Conservation (phyloP, 768 basidiomycete genomes). For the Phylloporus sp. region DNA sequence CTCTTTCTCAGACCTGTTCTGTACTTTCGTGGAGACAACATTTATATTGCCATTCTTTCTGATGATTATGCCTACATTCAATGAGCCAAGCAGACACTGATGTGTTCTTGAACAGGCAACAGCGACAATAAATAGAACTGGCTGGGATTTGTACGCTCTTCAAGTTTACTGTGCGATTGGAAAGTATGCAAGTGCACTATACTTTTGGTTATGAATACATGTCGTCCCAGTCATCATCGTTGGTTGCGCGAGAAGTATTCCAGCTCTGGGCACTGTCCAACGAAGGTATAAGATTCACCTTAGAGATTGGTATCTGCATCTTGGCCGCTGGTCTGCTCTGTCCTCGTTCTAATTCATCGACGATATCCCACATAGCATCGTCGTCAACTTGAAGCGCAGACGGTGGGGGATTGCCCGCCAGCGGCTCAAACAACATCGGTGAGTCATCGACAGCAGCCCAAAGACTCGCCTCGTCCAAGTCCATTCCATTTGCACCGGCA, state of each 20-base stretch:
- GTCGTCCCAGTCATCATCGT: conserved; percentile 60
- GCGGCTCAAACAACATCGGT: neutral
- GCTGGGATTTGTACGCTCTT: neutral
- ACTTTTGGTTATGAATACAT: conserved; percentile 46
- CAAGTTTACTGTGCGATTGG: neutral
- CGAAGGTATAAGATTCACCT: conserved; percentile 17
- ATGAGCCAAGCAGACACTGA: conserved; percentile 4
- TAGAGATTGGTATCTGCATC: conserved; percentile 23
- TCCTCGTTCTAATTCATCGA: conserved; percentile 49
- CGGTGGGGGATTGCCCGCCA: neutral
- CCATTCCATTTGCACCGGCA: conserved; percentile 14
- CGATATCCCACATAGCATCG: conserved; percentile 71
- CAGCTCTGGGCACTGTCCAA: conserved; percentile 6
- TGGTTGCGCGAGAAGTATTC: conserved; percentile 25
- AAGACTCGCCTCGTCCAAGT: conserved; percentile 39
- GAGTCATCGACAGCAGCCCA: conserved; percentile 29
- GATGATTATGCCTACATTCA: neutral
- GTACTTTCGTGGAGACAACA: conserved; percentile 25
- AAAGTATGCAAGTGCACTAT: neutral
- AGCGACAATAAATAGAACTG: no score
- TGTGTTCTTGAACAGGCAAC: neutral
- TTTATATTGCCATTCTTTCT: conserved; percentile 23
- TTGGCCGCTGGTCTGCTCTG: conserved; percentile 1
- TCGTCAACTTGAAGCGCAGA: conserved; percentile 37
- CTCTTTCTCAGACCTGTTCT: conserved; percentile 30